Evolutionary conservation across 1,284 basidiomycete species (phyloP), one percentile per base, ranked within the genome.

Genomic region (Ganoderma boninense): DNA sequence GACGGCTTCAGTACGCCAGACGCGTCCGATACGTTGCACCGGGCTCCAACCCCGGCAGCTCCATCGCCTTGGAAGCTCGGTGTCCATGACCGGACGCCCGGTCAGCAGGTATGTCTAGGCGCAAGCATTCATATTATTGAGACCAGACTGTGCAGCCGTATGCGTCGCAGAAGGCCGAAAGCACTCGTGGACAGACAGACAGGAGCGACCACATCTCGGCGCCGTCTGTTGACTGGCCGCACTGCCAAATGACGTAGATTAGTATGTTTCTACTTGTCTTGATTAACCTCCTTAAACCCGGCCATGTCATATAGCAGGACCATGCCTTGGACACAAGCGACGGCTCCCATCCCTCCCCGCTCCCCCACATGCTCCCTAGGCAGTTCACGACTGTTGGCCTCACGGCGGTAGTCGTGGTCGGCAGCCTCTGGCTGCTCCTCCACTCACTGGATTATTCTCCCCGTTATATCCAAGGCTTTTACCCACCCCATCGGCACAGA

Each of bases 381-480:
- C 66, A 69, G 5, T 38, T 59, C 18, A 42, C 64, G 13, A 62
- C 68, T 44, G 44, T 72, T 43, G 69, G 23, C 23, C 62, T 74
- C 62, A 38, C 65, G 29, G 67, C 35, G 4, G 61, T 62, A 1
- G 52, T 71, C 57, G 32, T 72, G 32, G 1, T 74, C 56, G 62
- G 57, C 18, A 44, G 54, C 13, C 23, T 74, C 65, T 72, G 69
- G 70, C 49, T 73, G 4, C 64, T 74, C 23, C 62, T 67, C 6
- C 67, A 56, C 38, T 52, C 66, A 13, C 62, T 65, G 10, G n/a
- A 64, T n/a, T 65, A 29, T 10, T 20, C 64, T 11, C 44, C 35
- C 43, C 52, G 59, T 23, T 7, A 20, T 2, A 49, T 65, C 8
- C 54, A 40, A 26, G 44, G 46, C 3, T 32, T 56, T 20, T 69